Base-by-base conservation (phyloP, 2,329 filamentous ascomycete species). In the Penicillium fuscoglaucum region DNA sequence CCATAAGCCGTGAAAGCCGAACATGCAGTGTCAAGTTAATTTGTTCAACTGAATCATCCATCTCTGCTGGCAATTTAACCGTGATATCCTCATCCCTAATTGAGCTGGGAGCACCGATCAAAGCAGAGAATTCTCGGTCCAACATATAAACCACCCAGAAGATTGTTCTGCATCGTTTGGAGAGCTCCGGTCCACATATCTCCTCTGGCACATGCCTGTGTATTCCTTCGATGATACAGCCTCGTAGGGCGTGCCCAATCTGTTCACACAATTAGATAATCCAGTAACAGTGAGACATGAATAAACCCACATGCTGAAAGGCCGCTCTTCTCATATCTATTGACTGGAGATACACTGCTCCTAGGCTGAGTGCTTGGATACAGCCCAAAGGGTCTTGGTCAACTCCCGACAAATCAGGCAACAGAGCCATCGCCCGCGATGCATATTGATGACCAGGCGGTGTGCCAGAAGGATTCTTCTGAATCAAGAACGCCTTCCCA, bases 131-230 rank as follows among this genome's bases (percentile, higher is more conserved):
- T n/a, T 70, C 66, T 33, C 68, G 55, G 26, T 70, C 68, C 2
- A 70, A 58, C 64, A 70, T 68, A 26, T 70, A 70, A 9, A 70
- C 68, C 6, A 68, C 64, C 68, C 68, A 70, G 29, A 70, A 70
- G n/a, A 68, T 66, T 4, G 61, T 68, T 37, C 61, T 60, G 47
- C 66, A 70, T 28, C 66, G 63, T 10, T 62, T 60, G 3, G 68
- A 69, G 9, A 67, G 59, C 15, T 67, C 62, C 3, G 58, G 63
- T 13, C 68, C 66, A 17, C 62, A 61, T 19, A 68, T 33, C 4
- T 66, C 63, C 29, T 69, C 68, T 1, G 67, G 66, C 1, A 70
- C 64, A 44, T 70, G 66, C 3, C 68, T 53, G 47, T 70, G 68
- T 17, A 69, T 69, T 3, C 68, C 68, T 59, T 70, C 68, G 6